Base-by-base conservation (phyloP, 345 rosid genomes). In the Erodium maritimum region DNA sequence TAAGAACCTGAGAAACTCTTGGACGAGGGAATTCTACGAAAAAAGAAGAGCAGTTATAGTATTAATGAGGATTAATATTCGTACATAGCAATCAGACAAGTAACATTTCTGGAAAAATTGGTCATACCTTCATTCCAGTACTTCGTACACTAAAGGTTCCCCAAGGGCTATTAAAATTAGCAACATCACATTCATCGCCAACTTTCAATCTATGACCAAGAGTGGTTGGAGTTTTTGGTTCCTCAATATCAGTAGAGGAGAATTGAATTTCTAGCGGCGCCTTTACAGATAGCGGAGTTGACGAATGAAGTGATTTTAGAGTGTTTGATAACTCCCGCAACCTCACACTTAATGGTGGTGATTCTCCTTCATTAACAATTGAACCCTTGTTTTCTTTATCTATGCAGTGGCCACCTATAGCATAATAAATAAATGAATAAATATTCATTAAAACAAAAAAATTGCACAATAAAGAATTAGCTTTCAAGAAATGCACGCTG, bases 141-240 rank as follows among this genome's bases (percentile, higher is more conserved):
- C 74, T 76, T 25, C 66, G 69, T 6, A 68, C 74, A 52, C 74
- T 78, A 60, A 78, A 75, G 59, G 64, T 69, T 60, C 71, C 72
- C 86, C 83, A 77, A 17, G 87, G 93, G 63, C 73, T 75, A 58
- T 24, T 66, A 19, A 48, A 23, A 48, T 58, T 61, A 3, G 54
- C 64, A 60, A 63, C 51, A 59, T 75, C 73, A 46, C 22, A 21
- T 62, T 21, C 65, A 16, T 73, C 73, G 48, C 61, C 56, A 29
- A 9, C 45, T 25, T 17, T 11, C 18, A 56, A 11, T 34, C 65
- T 54, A 11, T 37, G 55, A 14, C 73, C 74, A 0, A 56, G 18
- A 23, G 18, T n/a, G n/a, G n/a, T n/a, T 17, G 93, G 93, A 23
- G 90, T 88, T 69, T 56, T 72, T 48, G 77, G 77, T 75, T 81